Evolutionary conservation across 495 filamentous ascomycete species (phyloP), one percentile per base, ranked within the genome.

Genomic region (Diplogelasinospora grovesii): DNA sequence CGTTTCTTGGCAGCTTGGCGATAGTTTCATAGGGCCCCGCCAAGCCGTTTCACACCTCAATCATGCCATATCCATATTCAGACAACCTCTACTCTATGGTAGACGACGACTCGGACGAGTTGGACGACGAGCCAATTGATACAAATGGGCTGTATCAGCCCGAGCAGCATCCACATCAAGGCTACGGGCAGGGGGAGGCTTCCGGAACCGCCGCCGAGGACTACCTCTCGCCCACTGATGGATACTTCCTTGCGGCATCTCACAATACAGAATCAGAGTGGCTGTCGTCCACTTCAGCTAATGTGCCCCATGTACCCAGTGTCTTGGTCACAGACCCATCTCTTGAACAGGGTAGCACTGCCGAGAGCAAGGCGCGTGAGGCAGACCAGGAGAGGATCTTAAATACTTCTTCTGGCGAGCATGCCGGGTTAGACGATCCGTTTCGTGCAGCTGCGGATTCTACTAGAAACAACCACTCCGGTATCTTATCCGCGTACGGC

Each of bases 51-150:
- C 36, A 27, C 24, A 25, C 4, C n/a, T n/a, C n/a, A 46, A 36
- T 23, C 45, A 58, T 58, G 54, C 64, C 67, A 1, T 69, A 69
- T 50, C 64, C 67, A 8, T 69, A 69, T 50, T 65, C 67, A 8
- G 69, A 70, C 51, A 60, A 69, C 38, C 49, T 70, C 45, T 65
- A 64, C 50, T 66, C 63, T 19, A 47, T 56, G 50, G 45, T 51
- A 30, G 65, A 54, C 46, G 56, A 63, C 36, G 49, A 46, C 6
- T n/a, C n/a, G n/a, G 45, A 49, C 44, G 58, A 63, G 35, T 52
- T 54, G 41, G 65, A 64, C 21, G 27, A 41, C 29, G 59, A 57
- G 36, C 34, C 36, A 20, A 32, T 38, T 36, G 43, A 10, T n/a
- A 16, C 8, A 16, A 25, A 44, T 40, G 41, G 10, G 15, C 15